Base-by-base conservation (phyloP, 768 basidiomycete genomes). In the Chalciporus sphaerocephalus region DNA sequence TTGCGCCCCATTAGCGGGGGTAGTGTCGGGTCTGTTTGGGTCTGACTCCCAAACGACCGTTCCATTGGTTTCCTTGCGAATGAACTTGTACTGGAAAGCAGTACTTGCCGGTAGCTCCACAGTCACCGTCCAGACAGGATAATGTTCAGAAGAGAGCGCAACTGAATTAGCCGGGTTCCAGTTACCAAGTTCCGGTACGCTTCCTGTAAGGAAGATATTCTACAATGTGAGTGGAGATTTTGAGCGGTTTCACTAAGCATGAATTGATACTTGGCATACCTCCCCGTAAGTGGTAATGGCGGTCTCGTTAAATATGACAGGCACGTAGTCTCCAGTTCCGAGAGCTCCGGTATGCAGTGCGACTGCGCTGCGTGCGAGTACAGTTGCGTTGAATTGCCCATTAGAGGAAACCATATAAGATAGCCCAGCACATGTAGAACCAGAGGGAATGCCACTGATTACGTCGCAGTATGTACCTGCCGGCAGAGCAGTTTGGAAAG, bases 11-110 rank as follows among this genome's bases (percentile, higher is more conserved):
- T 70, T 70, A 1, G 65, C 36, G 20, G 58, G 68, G 4, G 73
- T 69, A 9, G 72, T 79, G 3, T 64, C 70, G 33, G 70, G 66
- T 30, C 79, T 69, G 50, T 82, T 80, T 3, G 81, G 80, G 52
- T 81, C 79, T 0, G 76, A 77, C 56, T 84, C 82, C 80, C 80
- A 83, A 7, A 70, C 66, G 38, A 84, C 34, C 92, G 87, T 30
- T 89, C 94, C 64, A 94, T 92, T 57, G 69, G 87, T 15, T 68
- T 93, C 7, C 67, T 95, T 15, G 87, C 85, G 49, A 78, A 81
- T 62, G 81, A 81, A 58, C 54, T 69, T 28, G 56, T 69, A 12
- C 71, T 73, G 2, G 56, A 47, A 34, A 30, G 46, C 9, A 34
- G 38, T 33, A 85, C 64, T 69, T 1, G 73, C 65, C 2, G 80